Evolutionary conservation across 352 stramenopile species (phyloP).

Genomic region (Globisporangium alternatum): DNA sequence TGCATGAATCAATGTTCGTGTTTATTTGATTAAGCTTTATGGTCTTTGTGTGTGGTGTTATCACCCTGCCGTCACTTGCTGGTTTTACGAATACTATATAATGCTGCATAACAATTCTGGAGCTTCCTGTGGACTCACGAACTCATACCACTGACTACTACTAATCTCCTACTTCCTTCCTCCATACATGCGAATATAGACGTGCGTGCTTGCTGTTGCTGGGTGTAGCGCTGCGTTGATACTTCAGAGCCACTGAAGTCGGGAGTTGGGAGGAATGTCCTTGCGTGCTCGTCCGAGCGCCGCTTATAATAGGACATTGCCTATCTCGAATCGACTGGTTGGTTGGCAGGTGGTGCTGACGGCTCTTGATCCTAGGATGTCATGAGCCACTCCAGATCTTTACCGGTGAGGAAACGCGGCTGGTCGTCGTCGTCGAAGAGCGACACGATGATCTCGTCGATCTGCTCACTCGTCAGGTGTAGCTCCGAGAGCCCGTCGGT

Average conservation of each 20-base stretch:
- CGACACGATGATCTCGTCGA: conserved; percentile 14
- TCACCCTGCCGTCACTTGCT: no score
- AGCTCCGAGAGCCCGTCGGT: neutral
- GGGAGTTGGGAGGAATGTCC: neutral
- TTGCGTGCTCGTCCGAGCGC: neutral
- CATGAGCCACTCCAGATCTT: conserved; percentile 4
- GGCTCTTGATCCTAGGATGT: neutral
- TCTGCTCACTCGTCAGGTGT: conserved; percentile 12
- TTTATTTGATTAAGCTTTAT: no score
- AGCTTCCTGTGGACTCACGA: neutral
- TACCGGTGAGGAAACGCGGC: neutral
- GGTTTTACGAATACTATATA: no score
- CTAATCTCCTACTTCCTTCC: neutral
- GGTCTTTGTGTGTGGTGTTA: no score
- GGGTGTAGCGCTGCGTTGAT: neutral
- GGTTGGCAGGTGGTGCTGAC: neutral
- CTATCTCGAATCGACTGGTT: neutral
- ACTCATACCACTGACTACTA: neutral
- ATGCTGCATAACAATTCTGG: neutral
- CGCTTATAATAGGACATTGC: neutral
- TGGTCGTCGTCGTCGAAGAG: conserved; percentile 3
- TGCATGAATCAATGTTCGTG: no score
- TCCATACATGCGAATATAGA: neutral
- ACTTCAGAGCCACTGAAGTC: neutral
- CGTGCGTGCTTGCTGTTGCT: neutral